A percentile compares a stretch with the other conserved stretches of the same genome.
These are phyloP conservation scores for Serendipita sp. DNA, from an alignment of 768 basidiomycete species.

Conservation along the genomic window DNA sequence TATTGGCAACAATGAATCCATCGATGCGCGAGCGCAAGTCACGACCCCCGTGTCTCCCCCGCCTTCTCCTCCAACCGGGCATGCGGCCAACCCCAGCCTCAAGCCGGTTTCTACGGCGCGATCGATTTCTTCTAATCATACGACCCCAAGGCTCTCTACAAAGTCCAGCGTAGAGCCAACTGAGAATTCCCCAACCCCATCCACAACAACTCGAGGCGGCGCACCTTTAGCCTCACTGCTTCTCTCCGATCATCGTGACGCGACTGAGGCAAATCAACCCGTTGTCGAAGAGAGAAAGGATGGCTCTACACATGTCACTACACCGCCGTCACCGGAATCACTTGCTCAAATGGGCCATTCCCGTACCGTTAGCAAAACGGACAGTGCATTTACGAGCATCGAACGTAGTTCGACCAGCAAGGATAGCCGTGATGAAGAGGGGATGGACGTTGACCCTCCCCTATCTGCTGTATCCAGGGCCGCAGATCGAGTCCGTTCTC, in stretches of 20 bases:
- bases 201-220: not conserved
- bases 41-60: not conserved
- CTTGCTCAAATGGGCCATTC: not conserved
- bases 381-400: not conserved
- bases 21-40: not conserved
- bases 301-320: not conserved
- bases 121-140: not conserved
- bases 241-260: not conserved
- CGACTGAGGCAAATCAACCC: not conserved
- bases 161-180: not conserved
- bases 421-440: not conserved
- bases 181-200: not conserved
- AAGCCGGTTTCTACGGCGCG: not conserved
- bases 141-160: not conserved
- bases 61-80: not conserved
- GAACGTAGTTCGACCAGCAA: not conserved
- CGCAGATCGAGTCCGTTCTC: not conserved
- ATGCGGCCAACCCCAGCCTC: not conserved
- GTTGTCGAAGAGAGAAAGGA: not conserved
- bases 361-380: not conserved
- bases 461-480: not conserved
- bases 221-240: not conserved
- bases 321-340: not conserved
- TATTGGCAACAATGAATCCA: not conserved
- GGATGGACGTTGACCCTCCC: conserved; percentile 1